Evolutionary conservation across 2,329 filamentous ascomycete species (phyloP).

Genomic region (Hypoxylon sp.): DNA sequence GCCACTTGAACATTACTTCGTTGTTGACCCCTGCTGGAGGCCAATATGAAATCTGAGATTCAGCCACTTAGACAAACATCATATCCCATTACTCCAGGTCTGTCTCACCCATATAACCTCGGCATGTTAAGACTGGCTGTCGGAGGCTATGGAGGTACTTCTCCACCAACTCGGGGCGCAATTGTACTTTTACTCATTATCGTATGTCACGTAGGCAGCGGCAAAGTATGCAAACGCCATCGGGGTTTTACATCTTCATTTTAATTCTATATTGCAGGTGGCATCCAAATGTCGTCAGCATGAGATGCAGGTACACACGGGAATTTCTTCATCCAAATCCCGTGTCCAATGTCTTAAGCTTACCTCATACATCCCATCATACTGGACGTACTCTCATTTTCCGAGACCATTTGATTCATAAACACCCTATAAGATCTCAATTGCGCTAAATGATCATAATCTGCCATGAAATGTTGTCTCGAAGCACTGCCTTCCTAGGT

Average conservation of each 20-base stretch:
- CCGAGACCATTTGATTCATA: neutral
- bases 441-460: neutral
- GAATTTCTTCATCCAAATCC: conserved; percentile 4
- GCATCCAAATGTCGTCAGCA: conserved; percentile 5
- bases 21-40: neutral
- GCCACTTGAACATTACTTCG: neutral
- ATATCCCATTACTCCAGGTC: neutral
- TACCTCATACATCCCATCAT: conserved; percentile 10
- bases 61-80: conserved; percentile 3
- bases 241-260: conserved; percentile 5
- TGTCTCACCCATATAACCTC: neutral
- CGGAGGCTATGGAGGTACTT: conserved; percentile 28
- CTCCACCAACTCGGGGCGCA: conserved; percentile 24
- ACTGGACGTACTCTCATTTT: neutral
- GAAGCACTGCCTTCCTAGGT: conserved; percentile 3
- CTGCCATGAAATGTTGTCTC: neutral
- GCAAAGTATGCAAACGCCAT: conserved; percentile 16
- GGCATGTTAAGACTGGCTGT: conserved; percentile 1
- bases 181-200: conserved; percentile 7
- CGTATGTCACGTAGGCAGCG: conserved; percentile 3
- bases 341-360: conserved; percentile 13
- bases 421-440: neutral
- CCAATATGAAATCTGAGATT: conserved; percentile 4
- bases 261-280: conserved; percentile 8
- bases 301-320: conserved; percentile 26